phyloP scores from a whole-genome alignment of 805 yeast genomes.

The Cyberlindnera saturnus region DNA sequence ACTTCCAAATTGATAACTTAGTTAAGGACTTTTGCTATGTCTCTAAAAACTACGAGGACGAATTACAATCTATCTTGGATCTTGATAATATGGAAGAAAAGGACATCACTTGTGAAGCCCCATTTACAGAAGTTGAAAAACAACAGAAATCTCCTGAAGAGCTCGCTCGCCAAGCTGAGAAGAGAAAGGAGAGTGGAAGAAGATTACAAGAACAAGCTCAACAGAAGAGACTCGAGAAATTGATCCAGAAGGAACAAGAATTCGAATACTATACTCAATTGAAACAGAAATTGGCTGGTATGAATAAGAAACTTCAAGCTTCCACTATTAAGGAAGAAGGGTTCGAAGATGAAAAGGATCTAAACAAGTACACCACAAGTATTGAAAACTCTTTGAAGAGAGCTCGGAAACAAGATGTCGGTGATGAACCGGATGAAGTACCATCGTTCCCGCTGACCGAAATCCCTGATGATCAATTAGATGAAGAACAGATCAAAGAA shows the following conservation, averaged over 20 bases:
- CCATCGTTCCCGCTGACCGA: conserved; percentile 73
- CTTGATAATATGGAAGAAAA: conserved; percentile 57
- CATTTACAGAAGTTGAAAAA: conserved; percentile 58
- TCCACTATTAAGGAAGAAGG: conserved; percentile 63
- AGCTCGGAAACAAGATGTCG: conserved; percentile 60
- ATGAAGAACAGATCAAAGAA: conserved; percentile 76
- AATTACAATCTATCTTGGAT: conserved; percentile 49
- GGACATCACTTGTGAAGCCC: conserved; percentile 81
- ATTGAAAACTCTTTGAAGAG: conserved; percentile 65
- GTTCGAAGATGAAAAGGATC: conserved; percentile 67
- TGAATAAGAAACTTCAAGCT: conserved; percentile 48
- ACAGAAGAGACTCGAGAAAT: conserved; percentile 71
- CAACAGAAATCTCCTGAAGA: conserved; percentile 83
- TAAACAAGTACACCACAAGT: conserved; percentile 56
- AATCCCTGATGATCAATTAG: conserved; percentile 76
- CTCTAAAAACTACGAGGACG: conserved; percentile 60
- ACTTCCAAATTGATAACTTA: conserved; percentile 58
- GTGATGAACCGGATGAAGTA: conserved; percentile 43
- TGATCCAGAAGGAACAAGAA: conserved; percentile 77
- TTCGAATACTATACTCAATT: conserved; percentile 61
- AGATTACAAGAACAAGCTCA: conserved; percentile 92
- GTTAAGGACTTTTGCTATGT: conserved; percentile 77
- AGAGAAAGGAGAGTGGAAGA: conserved; percentile 78
- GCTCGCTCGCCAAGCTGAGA: conserved; percentile 65
- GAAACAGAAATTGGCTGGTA: conserved; percentile 41